Evolutionary conservation across 2,329 filamentous ascomycete genomes (phyloP).

Genomic region (Botryosphaeria dothidea): DNA sequence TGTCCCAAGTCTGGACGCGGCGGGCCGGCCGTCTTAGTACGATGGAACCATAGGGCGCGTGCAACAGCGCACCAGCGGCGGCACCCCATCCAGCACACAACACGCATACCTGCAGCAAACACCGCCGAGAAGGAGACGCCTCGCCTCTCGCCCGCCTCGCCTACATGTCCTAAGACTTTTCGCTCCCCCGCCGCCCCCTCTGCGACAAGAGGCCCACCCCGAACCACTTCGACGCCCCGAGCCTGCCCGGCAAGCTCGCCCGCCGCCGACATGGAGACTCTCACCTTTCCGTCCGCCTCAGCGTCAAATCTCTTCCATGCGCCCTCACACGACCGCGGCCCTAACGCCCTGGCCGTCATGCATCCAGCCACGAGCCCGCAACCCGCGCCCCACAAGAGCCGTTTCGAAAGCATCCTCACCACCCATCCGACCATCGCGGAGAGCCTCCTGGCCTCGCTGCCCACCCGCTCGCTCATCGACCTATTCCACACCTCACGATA

Average conservation of each 20-base stretch:
- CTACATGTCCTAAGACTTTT: conserved; percentile 2
- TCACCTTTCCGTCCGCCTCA: conserved; percentile 7
- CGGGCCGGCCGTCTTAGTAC: neutral
- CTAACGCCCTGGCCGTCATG: neutral
- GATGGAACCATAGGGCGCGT: conserved; percentile 11
- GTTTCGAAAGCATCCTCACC: conserved; percentile 57
- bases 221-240: neutral
- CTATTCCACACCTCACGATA: conserved; percentile 60
- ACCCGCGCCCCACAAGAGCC: conserved; percentile 23
- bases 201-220: neutral
- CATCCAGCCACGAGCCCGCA: neutral
- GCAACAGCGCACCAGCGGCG: neutral
- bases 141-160: neutral
- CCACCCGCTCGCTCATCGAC: conserved; percentile 57
- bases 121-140: conserved; percentile 6
- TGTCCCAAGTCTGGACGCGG: neutral
- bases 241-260: neutral
- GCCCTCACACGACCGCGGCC: neutral
- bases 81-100: neutral
- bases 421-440: conserved; percentile 60
- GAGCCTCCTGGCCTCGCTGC: conserved; percentile 58
- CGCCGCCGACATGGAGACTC: conserved; percentile 6
- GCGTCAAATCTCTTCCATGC: conserved; percentile 13
- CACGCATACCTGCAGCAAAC: conserved; percentile 12
- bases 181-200: neutral